phyloP scores from a whole-genome alignment of 2,329 filamentous ascomycete species.

The Xylariales sp. region DNA sequence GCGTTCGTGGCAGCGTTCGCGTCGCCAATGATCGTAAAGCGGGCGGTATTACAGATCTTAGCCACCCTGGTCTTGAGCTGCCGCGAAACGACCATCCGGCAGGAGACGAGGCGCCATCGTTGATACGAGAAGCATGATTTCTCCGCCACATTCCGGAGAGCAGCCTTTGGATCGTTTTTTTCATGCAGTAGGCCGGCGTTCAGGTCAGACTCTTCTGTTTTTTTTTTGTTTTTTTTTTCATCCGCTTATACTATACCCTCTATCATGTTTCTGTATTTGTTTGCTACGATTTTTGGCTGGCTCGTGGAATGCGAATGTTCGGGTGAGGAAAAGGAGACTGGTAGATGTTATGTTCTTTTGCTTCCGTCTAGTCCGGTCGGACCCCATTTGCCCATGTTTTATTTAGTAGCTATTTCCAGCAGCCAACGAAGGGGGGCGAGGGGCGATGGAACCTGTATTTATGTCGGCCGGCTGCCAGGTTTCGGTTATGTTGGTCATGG shows the following conservation, averaged over 20 bases:
- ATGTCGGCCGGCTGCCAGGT: conserved; percentile 24
- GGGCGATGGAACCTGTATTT: conserved; percentile 36
- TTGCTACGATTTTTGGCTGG: conserved; percentile 47
- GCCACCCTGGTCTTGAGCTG: conserved; percentile 52
- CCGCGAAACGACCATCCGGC: conserved; percentile 52
- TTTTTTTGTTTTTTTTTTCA: conserved; percentile 44
- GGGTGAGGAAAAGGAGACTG: conserved; percentile 46
- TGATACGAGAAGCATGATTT: conserved; percentile 44
- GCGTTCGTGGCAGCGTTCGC: conserved; percentile 74
- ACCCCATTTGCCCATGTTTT: conserved; percentile 41
- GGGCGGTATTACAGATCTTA: conserved; percentile 51
- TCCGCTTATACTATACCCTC: conserved; percentile 54
- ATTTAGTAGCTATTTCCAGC: conserved; percentile 35
- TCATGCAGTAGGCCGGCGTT: conserved; percentile 47
- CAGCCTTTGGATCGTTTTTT: conserved; percentile 46
- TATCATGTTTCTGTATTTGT: conserved; percentile 52
- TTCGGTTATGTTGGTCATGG: conserved; percentile 24
- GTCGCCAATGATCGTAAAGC: conserved; percentile 61
- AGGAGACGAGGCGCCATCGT: conserved; percentile 42
- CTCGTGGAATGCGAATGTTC: conserved; percentile 48
- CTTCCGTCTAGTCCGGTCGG: conserved; percentile 39
- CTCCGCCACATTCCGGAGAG: conserved; percentile 42
- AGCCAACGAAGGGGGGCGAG: conserved; percentile 11
- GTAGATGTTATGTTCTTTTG: conserved; percentile 42
- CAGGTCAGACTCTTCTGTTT: conserved; percentile 44